These are phyloP conservation scores for Yarrowia divulgata DNA, from an alignment of 805 yeast species.

Conservation along the genomic window DNA sequence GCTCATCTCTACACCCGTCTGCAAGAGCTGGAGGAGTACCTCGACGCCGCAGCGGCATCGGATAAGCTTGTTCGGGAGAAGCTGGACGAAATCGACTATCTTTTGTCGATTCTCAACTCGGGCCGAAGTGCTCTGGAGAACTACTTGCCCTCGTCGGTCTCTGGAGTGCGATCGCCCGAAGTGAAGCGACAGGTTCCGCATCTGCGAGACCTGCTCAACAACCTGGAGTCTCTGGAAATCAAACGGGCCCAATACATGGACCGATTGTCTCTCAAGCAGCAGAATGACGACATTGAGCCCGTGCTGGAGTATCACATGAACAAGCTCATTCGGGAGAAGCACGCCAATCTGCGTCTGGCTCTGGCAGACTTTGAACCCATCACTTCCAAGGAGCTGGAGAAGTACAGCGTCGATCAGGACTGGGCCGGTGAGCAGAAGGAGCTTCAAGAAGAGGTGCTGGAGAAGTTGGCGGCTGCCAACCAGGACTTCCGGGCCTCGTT, in stretches of 20 bases:
- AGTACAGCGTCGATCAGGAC: conserved; percentile 58
- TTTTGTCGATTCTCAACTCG: conserved; percentile 56
- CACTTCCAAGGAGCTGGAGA: conserved; percentile 46
- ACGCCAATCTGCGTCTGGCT: not conserved
- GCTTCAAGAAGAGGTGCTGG: conserved; percentile 53
- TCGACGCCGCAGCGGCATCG: conserved; percentile 65
- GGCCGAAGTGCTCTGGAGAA: conserved; percentile 48
- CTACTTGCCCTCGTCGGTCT: conserved; percentile 48
- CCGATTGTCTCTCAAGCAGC: conserved; percentile 17
- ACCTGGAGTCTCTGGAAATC: conserved; percentile 41
- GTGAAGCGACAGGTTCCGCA: conserved; percentile 9
- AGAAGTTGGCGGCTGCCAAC: conserved; percentile 50
- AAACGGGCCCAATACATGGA: conserved; percentile 45
- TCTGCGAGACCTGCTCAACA: conserved; percentile 23
- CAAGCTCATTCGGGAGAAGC: conserved; percentile 9
- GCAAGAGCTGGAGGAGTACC: conserved; percentile 56
- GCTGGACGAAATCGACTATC: conserved; percentile 58
- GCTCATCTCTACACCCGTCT: conserved; percentile 54
- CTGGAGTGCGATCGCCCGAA: conserved; percentile 43
- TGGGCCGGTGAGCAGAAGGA: conserved; percentile 55
- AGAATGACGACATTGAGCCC: conserved; percentile 30
- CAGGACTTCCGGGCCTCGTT: conserved; percentile 42
- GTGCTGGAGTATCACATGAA: conserved; percentile 18
- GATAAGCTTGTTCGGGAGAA: conserved; percentile 62
- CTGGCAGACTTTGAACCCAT: conserved; percentile 45